Base-by-base conservation (phyloP, 2,329 filamentous ascomycete species). In the Calonectria crousiana region DNA sequence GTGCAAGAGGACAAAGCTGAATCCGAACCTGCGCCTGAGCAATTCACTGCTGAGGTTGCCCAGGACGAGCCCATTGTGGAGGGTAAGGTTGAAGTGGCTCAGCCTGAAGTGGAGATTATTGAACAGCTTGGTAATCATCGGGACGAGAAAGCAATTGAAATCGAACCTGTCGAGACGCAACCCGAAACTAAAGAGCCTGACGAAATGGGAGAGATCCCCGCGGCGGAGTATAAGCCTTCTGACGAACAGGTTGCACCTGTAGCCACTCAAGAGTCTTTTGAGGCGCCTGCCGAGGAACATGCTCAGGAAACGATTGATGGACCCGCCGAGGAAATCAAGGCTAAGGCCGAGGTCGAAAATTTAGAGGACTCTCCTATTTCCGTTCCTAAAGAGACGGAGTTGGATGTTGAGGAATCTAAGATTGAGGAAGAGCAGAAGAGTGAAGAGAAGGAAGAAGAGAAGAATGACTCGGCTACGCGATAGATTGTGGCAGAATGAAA, bases 401-500 rank as follows among this genome's bases (percentile, higher is more conserved):
- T 49, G 36, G 47, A 49, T 18, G n/a, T 13, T 18, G 76, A 78
- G 60, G 67, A 49, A 34, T 60, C 52, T 8, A 34, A 56, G 41
- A 70, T 53, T 34, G 69, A 74, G 36, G 51, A 78, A 66, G 73
- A 78, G 52, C 67, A 73, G 69, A 64, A 73, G 38, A 44, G 18
- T 44, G 41, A 44, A n/a, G 41, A 44, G 18, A 2, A 26, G n/a
- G 76, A 74, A 67, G 68, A 23, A 20, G 52, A 65, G 5, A 74
- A 75, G 67, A 44, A 70, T 30, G 72, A 76, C 56, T 72, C 74
- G 69, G 60, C 60, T 71, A 71, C 74, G 58, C 66, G 73, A 71
- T 77, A 75, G 66, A 78, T 73, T 72, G 68, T 44, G 74, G 69
- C 68, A 78, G 71, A 73, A 73, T 73, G 69, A 73, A 73, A 72